Base-by-base conservation (phyloP, 768 basidiomycete genomes). In the Pholiota conissans region DNA sequence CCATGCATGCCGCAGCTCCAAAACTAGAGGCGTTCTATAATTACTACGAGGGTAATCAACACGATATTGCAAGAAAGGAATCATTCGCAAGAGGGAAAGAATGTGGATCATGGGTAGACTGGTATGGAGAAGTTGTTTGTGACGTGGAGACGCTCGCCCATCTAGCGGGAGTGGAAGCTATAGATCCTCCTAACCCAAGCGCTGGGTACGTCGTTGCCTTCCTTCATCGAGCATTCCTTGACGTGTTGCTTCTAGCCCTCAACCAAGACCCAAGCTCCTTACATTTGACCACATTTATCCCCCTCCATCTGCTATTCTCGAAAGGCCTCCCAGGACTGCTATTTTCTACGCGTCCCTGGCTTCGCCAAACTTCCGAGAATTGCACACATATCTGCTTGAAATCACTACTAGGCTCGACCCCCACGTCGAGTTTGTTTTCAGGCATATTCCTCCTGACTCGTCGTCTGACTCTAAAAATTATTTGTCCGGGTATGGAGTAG, bases 401-500 rank as follows among this genome's bases (percentile, higher is more conserved):
- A 77, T 87, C 6, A 75, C 85, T 0, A 71, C 74, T 28, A 70
- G 71, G 18, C 71, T 76, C 3, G 67, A 71, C 14, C 77, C 83
- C 3, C 74, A 76, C 13, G 74, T 92, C 28, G 83, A 88, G 70
- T 95, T 93, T 64, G 78, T 95, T 28, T 79, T 94, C 51, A 83
- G 94, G n/a, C 84, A 85, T 55, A 74, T 82, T 3, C 85, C 88
- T 3, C 76, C 83, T 1, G 53, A 55, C 5, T 56, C 55, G 10
- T 60, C 66, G 0, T 49, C 63, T 0, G 65, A 64, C 0, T 62
- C 70, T 20, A 67, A 73, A 4, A 81, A 73, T 57, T 79, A 81
- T 65, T 75, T 99, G 7, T 86, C 90, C 3, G 96, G 96, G 4
- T 99, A 93, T 64, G 97, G 97, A 3, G 95, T 95, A 6, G 81